Base-by-base conservation (phyloP, 805 yeast genomes). In the Barnettozyma vustinii region DNA sequence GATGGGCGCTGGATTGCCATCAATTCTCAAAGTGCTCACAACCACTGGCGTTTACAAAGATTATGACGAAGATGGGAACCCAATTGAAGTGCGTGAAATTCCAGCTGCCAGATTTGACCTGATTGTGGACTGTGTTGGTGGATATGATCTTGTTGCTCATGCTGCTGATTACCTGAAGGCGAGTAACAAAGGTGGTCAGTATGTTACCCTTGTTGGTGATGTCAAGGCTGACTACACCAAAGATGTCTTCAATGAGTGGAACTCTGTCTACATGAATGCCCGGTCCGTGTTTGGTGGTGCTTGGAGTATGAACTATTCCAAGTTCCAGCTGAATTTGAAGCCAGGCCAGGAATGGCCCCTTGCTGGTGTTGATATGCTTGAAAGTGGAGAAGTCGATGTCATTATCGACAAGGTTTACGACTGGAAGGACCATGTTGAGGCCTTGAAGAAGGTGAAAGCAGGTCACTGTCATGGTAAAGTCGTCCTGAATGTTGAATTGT, bases 121-220 rank as follows among this genome's bases (percentile, higher is more conserved):
- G 5, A 77, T 86, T n/a, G 59, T 84, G 12, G 96, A 89, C 66
- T 75, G 83, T 52, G 76, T 80, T 45, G 94, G 96, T 37, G 86
- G 86, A 40, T 70, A 72, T 42, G 79, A 77, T 30, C 72, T 84
- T 5, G 45, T 57, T 9, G 50, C 47, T 4, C 68, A 75, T 36
- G 69, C 79, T 23, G 57, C 64, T 9, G 56, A 68, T 32, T 70
- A 73, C 25, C 65, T 85, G 48, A 74, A 71, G 51, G 60, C 71
- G 9, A 59, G 64, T 19, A 54, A 68, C 32, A 64, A 70, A 42
- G 77, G 79, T 5, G 78, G 82, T 16, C 67, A 72, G 37, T 86
- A 76, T 57, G 65, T 77, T 9, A 76, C 87, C 6, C 73, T 84
- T 26, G 80, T 75, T 12, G 96, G 96, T 15, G 90, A 84, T 55